Evolutionary conservation across 345 rosid genomes (phyloP).

Genomic region (Camelina laxa): DNA sequence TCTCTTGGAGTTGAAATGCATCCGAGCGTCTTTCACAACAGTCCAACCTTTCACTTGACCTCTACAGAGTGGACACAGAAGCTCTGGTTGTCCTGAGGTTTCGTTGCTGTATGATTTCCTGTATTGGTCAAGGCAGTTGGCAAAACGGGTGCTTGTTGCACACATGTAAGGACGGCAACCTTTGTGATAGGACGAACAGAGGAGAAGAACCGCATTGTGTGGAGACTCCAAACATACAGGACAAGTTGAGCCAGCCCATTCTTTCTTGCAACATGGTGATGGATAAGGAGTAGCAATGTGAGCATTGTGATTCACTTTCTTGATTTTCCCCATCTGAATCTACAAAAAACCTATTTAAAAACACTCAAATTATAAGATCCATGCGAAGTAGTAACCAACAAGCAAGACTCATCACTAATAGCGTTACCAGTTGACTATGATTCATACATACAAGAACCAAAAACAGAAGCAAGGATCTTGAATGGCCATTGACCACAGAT

Average conservation of each 20-base stretch:
- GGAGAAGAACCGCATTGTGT: conserved; percentile 85
- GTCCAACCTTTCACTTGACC: conserved; percentile 97
- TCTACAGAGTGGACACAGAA: conserved; percentile 82
- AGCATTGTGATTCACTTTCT: conserved; percentile 40
- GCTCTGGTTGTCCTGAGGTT: conserved; percentile 62
- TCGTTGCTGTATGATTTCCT: conserved; percentile 68
- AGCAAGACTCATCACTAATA: conserved; percentile 15
- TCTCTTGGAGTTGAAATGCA: conserved; percentile 65
- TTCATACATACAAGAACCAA: neutral
- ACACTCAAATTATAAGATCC: conserved; percentile 11
- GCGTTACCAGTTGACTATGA: conserved; percentile 7
- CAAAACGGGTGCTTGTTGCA: conserved; percentile 77
- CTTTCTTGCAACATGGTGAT: conserved; percentile 55
- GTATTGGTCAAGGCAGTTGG: conserved; percentile 89
- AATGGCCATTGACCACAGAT: conserved; percentile 15
- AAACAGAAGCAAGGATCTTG: neutral
- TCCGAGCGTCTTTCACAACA: conserved; percentile 75
- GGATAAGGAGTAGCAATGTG: conserved; percentile 41
- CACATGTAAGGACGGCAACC: conserved; percentile 98
- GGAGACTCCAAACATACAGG: conserved; percentile 84
- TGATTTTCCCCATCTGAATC: conserved; percentile 61
- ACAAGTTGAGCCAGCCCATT: conserved; percentile 70
- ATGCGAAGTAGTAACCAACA: conserved; percentile 15
- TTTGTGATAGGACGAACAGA: conserved; percentile 79
- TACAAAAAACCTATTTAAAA: conserved; percentile 35